These are phyloP conservation scores for Aspergillus affinis DNA, from an alignment of 495 filamentous ascomycete species.

Conservation along the genomic window DNA sequence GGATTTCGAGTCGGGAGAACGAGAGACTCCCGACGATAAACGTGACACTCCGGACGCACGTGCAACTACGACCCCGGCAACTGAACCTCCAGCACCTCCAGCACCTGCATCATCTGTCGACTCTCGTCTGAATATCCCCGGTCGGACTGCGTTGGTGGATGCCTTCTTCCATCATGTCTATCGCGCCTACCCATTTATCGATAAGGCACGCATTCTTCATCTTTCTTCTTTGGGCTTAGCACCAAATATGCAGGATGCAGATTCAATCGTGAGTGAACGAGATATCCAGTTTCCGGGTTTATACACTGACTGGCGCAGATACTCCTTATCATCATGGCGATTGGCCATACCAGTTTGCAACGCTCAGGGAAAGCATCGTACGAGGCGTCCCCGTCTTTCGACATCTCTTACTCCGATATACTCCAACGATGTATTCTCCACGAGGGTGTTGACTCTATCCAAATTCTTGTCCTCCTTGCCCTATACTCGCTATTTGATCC, in stretches of 20 bases:
- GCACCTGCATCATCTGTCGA: too few species aligned
- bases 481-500: slow-evolving; percentile 8
- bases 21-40: not conserved
- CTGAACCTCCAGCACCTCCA: too few species aligned
- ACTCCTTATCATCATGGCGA: slow-evolving; percentile 2
- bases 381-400: not conserved
- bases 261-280: not conserved
- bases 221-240: too few species aligned
- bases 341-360: slow-evolving; percentile 2
- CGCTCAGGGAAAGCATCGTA: slow-evolving; percentile 1
- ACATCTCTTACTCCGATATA: not conserved
- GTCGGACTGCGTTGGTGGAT: not conserved
- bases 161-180: slow-evolving; percentile 10
- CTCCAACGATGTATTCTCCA: slow-evolving; percentile 3
- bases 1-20: not conserved
- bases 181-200: slow-evolving; percentile 7
- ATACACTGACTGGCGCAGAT: not conserved
- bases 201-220: not conserved
- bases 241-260: not conserved
- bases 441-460: slow-evolving; percentile 2
- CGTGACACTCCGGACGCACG: too few species aligned
- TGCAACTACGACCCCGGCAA: too few species aligned
- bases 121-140: too few species aligned
- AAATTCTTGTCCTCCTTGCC: slow-evolving; percentile 1
- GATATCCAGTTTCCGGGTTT: not conserved